Percentiles rank a stretch among this genome's conserved stretches.
Conservation (phyloP, 177 flowering plant genomes). For the Vitis hybrid region DNA sequence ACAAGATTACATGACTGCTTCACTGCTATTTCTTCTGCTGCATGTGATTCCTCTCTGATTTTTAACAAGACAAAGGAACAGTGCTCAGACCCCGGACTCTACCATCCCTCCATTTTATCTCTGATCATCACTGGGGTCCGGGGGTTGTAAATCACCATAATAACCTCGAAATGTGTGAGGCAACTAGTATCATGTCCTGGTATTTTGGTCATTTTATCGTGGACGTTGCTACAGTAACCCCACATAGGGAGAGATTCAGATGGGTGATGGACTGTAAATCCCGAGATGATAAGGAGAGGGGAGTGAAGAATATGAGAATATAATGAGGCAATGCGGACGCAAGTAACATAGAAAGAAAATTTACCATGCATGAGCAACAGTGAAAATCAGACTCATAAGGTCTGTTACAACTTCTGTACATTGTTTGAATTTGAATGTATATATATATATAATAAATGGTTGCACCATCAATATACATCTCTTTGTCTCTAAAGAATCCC, state of each 20-base stretch:
- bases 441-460: background rate
- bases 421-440: background rate
- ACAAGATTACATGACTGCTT: no score
- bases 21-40: no score
- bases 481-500: no score
- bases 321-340: background rate
- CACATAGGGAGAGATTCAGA: background rate
- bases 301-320: no score
- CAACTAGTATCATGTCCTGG: background rate
- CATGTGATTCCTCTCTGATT: no score
- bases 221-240: background rate
- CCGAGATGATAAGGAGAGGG: background rate
- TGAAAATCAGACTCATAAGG: background rate
- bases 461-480: background rate
- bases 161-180: background rate
- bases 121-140: background rate
- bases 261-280: background rate
- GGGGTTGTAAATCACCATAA: background rate
- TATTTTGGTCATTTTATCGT: background rate
- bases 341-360: background rate
- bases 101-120: no score
- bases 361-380: background rate
- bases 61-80: no score
- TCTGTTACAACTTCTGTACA: conserved; percentile 10
- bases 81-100: no score